Evolutionary conservation across 805 yeast genomes (phyloP), one percentile per base, ranked within the genome.

Genomic region (Barnettozyma wickerhamii): DNA sequence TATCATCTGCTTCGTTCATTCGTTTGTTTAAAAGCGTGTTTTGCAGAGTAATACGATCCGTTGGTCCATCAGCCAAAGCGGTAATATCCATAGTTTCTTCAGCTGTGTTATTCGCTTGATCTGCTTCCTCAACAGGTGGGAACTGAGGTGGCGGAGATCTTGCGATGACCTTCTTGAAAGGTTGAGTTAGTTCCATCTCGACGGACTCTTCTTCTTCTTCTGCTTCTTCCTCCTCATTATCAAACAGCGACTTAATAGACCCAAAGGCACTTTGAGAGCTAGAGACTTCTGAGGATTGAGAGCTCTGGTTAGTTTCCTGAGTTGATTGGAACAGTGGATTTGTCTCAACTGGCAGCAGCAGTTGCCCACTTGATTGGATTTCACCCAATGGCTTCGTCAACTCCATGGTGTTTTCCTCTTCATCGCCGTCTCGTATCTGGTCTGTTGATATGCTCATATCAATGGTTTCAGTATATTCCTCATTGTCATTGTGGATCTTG

Each of bases 171-270:
- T 28, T 46, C 3, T 41, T n/a, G 15, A 47, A 35, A 5, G 55
- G 50, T 33, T 50, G 53, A 5, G 58, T 56, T 4, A 54, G 43
- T 7, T 54, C 57, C 60, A 54, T 56, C 15, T 52, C 55, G 10
- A 43, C 34, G 12, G 44, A 41, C 4, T 15, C 32, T n/a, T 19
- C 21, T 18, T 29, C 35, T 23, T 50, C 56, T 12, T 47, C 49
- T 3, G 49, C 49, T 19, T 46, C 47, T 14, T 45, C 46, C 15
- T 49, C 52, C 1, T 51, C 52, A 14, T 52, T 51, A 20, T 43
- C 51, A 34, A 56, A 56, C 51, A 56, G 52, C 12, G 49, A 45
- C 18, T 31, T 50, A n/a, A 56, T 54, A 2, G 56, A 48, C 1
- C 60, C 60, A 43, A 56, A 56, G 4, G 50, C 58, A 33, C 56